These are phyloP conservation scores for Chlamydomonas urium DNA, from an alignment of 139 green algal genomes.

Conservation along the genomic window DNA sequence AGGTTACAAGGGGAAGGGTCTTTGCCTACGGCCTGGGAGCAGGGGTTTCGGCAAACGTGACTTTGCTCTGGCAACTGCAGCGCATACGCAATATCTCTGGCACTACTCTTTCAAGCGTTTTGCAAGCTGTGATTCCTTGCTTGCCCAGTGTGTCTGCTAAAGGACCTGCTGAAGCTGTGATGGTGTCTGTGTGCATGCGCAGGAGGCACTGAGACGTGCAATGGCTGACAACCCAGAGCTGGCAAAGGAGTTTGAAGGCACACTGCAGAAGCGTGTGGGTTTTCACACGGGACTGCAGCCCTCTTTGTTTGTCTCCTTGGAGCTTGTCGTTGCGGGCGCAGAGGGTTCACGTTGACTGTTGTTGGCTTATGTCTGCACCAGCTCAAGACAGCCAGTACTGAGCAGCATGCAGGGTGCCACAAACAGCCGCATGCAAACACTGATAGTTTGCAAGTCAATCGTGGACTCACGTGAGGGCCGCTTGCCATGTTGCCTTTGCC, in stretches of 20 bases:
- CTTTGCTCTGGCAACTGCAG: too few relatives aligned
- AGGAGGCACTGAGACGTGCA: slow-evolving; percentile 67
- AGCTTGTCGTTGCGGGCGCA: background rate
- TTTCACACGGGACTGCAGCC: background rate
- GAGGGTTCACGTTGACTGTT: background rate
- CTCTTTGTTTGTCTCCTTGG: background rate
- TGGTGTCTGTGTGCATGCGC: background rate
- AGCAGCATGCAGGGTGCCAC: too few relatives aligned
- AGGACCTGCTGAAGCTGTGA: background rate
- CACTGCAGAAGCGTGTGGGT: slow-evolving; percentile 24
- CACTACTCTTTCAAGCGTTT: background rate
- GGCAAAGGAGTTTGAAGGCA: slow-evolving; percentile 43
- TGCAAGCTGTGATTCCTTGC: background rate
- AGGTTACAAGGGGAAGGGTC: background rate
- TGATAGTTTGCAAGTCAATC: background rate
- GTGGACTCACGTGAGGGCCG: background rate
- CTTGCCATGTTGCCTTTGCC: background rate
- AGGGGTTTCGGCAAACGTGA: too few relatives aligned
- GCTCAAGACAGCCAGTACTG: background rate
- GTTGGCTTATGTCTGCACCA: background rate
- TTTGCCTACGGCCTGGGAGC: too few relatives aligned
- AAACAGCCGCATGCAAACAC: too few relatives aligned
- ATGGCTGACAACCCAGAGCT: slow-evolving; percentile 74
- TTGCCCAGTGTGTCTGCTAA: background rate
- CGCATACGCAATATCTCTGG: background rate